Evolutionary conservation across 805 yeast genomes (phyloP).

Genomic region (Ascoidea tarda): DNA sequence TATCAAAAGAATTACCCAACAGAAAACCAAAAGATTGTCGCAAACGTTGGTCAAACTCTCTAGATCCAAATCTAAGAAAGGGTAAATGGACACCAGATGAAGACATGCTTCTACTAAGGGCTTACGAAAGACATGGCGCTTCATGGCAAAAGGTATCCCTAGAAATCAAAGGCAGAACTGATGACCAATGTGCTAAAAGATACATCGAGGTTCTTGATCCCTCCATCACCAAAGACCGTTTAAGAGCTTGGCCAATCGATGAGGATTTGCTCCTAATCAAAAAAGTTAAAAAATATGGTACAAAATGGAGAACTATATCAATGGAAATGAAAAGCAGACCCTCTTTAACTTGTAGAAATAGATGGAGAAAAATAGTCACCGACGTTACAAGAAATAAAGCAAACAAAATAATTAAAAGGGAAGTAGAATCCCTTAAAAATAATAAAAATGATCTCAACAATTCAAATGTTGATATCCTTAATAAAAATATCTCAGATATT

Average conservation of each 20-base stretch:
- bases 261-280: constrained; percentile 65
- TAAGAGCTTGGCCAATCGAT: constrained; percentile 64
- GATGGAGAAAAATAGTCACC: constrained; percentile 82
- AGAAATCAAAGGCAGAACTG: constrained; percentile 73
- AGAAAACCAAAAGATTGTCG: constrained; percentile 74
- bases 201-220: constrained; percentile 85
- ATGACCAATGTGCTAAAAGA: constrained; percentile 89
- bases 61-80: constrained; percentile 69
- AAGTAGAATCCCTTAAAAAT: constrained; percentile 38
- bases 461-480: background rate
- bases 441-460: background rate
- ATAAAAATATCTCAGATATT: background rate
- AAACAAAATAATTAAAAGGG: constrained; percentile 33
- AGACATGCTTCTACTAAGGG: constrained; percentile 49
- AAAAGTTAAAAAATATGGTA: constrained; percentile 59
- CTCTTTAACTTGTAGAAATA: constrained; percentile 76
- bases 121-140: constrained; percentile 58
- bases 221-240: constrained; percentile 49
- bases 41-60: constrained; percentile 75
- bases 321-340: constrained; percentile 65
- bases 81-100: constrained; percentile 84
- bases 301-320: constrained; percentile 81
- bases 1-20: constrained; percentile 30
- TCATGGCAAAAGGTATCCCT: constrained; percentile 77
- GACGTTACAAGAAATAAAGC: constrained; percentile 61